phyloP scores from a whole-genome alignment of 495 filamentous ascomycete genomes.

The Staphylotrichum longicolle region DNA sequence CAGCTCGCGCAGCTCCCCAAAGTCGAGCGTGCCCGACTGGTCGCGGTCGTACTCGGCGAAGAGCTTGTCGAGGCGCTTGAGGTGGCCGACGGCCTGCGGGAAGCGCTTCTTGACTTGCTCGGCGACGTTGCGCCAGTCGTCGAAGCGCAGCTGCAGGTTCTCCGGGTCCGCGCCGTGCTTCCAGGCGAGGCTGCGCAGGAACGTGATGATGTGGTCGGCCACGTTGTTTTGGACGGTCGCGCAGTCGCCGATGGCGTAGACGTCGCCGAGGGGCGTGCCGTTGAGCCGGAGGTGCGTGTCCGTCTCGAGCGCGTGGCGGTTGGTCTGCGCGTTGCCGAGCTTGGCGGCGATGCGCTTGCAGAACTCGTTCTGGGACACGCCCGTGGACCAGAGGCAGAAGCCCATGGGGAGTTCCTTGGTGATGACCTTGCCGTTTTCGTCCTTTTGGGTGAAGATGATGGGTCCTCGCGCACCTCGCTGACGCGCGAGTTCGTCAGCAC shows the following conservation, averaged over 20 bases:
- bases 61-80: constrained; percentile 81
- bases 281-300: constrained; percentile 90
- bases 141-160: constrained; percentile 75
- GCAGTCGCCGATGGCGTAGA: constrained; percentile 98
- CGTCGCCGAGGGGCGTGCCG: constrained; percentile 88
- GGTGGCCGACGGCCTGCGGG: constrained; percentile 87
- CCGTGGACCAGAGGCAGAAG: constrained; percentile 98
- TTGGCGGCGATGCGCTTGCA: constrained; percentile 68
- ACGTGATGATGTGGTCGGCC: constrained; percentile 78
- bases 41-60: constrained; percentile 93
- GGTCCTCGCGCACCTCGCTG: constrained; percentile 77
- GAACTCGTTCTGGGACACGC: constrained; percentile 84
- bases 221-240: constrained; percentile 95
- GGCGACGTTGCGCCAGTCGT: constrained; percentile 84
- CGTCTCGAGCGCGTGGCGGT: constrained; percentile 89
- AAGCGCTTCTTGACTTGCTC: constrained; percentile 80
- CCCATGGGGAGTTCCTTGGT: constrained; percentile 93
- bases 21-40: constrained; percentile 87
- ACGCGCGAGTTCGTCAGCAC: constrained; percentile 90
- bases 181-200: constrained; percentile 87
- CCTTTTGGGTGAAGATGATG: constrained; percentile 83
- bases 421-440: constrained; percentile 65
- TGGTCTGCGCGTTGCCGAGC: constrained; percentile 72
- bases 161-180: constrained; percentile 87
- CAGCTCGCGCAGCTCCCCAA: constrained; percentile 84